Base-by-base conservation (phyloP, 2,329 filamentous ascomycete species). In the Ophiobolus disseminans region DNA sequence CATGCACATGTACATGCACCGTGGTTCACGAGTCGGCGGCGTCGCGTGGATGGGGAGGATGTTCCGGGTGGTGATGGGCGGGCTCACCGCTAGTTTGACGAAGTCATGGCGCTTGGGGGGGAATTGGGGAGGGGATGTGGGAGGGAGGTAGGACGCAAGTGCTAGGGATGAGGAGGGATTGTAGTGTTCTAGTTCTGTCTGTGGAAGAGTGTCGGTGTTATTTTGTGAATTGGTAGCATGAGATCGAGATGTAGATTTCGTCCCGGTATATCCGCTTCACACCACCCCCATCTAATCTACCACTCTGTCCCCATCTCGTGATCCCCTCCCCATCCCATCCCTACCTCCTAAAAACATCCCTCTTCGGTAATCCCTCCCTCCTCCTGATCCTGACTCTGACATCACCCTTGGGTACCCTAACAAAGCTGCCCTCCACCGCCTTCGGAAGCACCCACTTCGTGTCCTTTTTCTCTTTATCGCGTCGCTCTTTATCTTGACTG, bases 381-480 rank as follows among this genome's bases (percentile, higher is more conserved):
- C 75, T 70, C 41, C 72, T 78, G 42, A 87, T 74, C 65, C 78
- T 79, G 3, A 85, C 84, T 42, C 79, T 76, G 6, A 83, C 70
- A 58, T 85, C 80, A 11, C 73, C 73, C 35, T 68, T 75, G 8
- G 83, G 83, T 47, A 76, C 72, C 57, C 78, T 80, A 11, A 82
- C 78, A 43, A 75, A 78, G 5, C 78, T 78, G 17, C 63, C 54
- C 74, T 76, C 58, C 63, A 74, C 61, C 77, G 75, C 31, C 68
- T 71, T 53, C 0, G 85, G 84, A 34, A 86, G 72, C 14, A 73
- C 72, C 77, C 83, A 84, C 50, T 57, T 66, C 31, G 41, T 56
- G 6, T 44, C 42, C 22, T 55, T 58, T 32, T 26, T 47, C 38
- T 43, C 53, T 35, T 39, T 49, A 11, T 44, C 31, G 39, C 50